Base-by-base conservation (phyloP, 768 basidiomycete species). In the Lentinula detonsa region DNA sequence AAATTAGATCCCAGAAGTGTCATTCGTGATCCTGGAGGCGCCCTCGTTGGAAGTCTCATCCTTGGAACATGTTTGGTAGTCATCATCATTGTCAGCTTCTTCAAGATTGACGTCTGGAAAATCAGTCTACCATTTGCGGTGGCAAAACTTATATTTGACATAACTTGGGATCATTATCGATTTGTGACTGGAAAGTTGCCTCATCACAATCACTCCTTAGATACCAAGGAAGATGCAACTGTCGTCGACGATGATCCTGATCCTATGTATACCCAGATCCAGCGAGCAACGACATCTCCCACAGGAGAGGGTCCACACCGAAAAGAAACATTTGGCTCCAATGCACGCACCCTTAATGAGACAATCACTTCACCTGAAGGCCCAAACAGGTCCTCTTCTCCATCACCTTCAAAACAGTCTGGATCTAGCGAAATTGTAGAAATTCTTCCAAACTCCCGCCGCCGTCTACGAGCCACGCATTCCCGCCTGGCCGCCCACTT, bases 121-220 rank as follows among this genome's bases (percentile, higher is more conserved):
- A 89, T 96, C 51, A 90, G 85, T 3, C 79, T 93, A 10, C 93
- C 95, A 0, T 93, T 93, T 51, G 93, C 92, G 0, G 69, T 79
- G 0, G 70, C 83, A 57, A 94, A 93, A 72, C 78, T 95, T 40
- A 39, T 81, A 5, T 84, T 87, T 52, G 94, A 98, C 68, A 46
- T 82, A 31, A 68, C 69, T 48, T 82, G 84, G 83, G 85, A 87
- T 68, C 74, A 81, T 65, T 83, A 82, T 68, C 75, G 79, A 21
- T 75, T 69, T 63, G 63, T 63, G 0, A 72, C 67, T n/a, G 56
- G 65, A 13, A 71, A 70, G 5, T 69, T 71, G 64, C 63, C 53
- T 64, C 67, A 54, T 11, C 58, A 64, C 33, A 45, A 40, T 15
- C 66, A 66, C 11, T 59, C 65, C 63, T 68, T 49, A 60, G 70